Evolutionary conservation across 306 rosid genomes (phyloP), one percentile per base, ranked within the genome.

Genomic region (Malus fusca): DNA sequence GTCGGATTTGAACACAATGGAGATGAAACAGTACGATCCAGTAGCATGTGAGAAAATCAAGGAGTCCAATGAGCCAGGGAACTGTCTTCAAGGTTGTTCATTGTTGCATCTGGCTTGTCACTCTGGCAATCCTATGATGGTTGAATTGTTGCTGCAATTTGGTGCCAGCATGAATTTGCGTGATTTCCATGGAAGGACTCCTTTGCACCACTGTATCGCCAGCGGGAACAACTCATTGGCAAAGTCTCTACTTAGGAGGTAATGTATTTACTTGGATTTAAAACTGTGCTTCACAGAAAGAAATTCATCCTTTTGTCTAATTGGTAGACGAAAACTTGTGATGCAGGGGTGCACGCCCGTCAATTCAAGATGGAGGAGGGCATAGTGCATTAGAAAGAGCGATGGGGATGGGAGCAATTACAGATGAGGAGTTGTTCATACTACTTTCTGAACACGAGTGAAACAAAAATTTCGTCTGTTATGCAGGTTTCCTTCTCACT

Each of bases 371-470:
- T 56, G 91, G 89, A 26, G 97, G 87, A 19, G 97, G 99, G 56
- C 87, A 83, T 63, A 87, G 87, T 81, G 87, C 84, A 22, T 88
- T 95, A 67, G 99, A 95, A 85, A 89, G 96, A 84, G 97, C 99
- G 62, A 95, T 92, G 99, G 99, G 92, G 81, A 77, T 83, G 92
- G 99, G 99, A 73, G 97, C 99, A 31, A 95, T 95, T 75, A 84
- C 99, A 8, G 99, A 95, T 44, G 99, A 95, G 71, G 86, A 92
- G 81, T 84, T 95, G 64, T 95, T 95, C 82, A 77, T 95, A 74
- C 62, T 80, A 84, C 99, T 92, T 73, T 82, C 95, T 48, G 92
- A 80, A 77, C 40, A 74, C 63, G 80, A 83, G 74, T 90, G 63
- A 85, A 73, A 69, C 58, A 40, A n/a, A 48, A 69, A 59, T 4